These are phyloP conservation scores for Oehlia diaphana DNA, from an alignment of 192 early-diverging fungal genomes.

Conservation along the genomic window DNA sequence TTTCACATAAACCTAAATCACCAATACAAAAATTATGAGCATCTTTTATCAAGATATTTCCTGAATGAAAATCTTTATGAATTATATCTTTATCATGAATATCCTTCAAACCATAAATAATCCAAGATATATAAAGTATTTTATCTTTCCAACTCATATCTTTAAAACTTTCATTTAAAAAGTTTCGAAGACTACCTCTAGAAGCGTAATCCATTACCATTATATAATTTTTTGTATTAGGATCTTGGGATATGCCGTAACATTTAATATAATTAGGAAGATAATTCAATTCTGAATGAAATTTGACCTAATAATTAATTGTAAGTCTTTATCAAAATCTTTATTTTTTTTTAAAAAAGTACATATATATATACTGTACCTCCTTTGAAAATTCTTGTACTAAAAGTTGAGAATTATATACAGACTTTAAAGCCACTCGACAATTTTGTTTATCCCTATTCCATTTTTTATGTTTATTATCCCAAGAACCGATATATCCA, in stretches of 20 bases:
- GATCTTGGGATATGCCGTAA: not conserved
- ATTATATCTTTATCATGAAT: slow-evolving; percentile 2
- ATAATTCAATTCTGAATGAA: too few species aligned
- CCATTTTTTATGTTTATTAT: too few species aligned
- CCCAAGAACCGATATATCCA: too few species aligned
- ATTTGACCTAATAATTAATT: too few species aligned
- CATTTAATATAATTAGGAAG: not conserved
- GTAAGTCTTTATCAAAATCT: too few species aligned
- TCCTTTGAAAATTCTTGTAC: too few species aligned
- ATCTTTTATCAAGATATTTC: not conserved
- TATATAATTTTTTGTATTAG: not conserved
- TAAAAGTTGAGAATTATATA: too few species aligned
- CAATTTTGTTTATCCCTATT: not conserved
- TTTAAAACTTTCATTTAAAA: not conserved
- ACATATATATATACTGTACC: too few species aligned
- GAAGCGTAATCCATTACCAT: not conserved
- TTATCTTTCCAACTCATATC: not conserved
- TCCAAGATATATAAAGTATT: not conserved
- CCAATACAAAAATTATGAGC: not conserved
- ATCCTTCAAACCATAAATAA: not conserved
- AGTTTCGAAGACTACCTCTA: not conserved
- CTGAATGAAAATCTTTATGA: not conserved
- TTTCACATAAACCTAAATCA: slow-evolving; percentile 1
- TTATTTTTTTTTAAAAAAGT: too few species aligned
- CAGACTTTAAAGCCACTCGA: too few species aligned